These are phyloP conservation scores for Hylodesmum podocarpum DNA, from an alignment of 306 rosid species.

Conservation along the genomic window DNA sequence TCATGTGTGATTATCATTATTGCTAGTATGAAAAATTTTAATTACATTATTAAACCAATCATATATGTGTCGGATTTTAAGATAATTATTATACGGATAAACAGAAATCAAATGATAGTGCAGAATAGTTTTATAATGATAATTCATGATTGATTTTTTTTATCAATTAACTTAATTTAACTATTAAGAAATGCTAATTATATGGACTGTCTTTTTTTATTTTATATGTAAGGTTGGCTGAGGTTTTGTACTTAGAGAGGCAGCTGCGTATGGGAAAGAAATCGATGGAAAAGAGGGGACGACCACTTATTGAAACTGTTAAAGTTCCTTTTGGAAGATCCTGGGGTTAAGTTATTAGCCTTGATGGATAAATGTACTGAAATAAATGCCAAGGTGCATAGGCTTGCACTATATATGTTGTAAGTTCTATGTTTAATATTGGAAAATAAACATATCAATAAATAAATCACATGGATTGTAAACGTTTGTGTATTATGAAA, in stretches of 20 bases:
- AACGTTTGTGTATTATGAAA: not conserved
- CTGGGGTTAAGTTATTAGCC: not conserved
- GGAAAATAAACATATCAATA: not conserved
- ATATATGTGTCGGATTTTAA: too few relatives aligned
- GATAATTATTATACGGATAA: too few relatives aligned
- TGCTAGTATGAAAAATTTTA: too few relatives aligned
- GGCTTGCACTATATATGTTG: slow-evolving; percentile 6
- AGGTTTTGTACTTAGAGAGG: not conserved
- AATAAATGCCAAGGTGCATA: not conserved
- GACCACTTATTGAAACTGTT: not conserved
- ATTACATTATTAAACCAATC: too few relatives aligned
- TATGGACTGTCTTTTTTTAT: not conserved
- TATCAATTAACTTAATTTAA: not conserved
- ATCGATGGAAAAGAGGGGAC: slow-evolving; percentile 6
- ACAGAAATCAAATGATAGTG: too few relatives aligned
- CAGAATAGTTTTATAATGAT: too few relatives aligned
- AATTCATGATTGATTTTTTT: too few relatives aligned
- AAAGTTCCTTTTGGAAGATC: not conserved
- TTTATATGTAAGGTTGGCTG: slow-evolving; percentile 22
- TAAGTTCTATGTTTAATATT: not conserved
- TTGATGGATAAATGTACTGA: not conserved
- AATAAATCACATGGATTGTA: not conserved
- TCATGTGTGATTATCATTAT: too few relatives aligned
- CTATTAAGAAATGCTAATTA: not conserved
- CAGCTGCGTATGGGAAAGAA: slow-evolving; percentile 7